Evolutionary conservation across 1,284 basidiomycete genomes (phyloP), one percentile per base, ranked within the genome.

Genomic region (Leucoagaricus sp.): DNA sequence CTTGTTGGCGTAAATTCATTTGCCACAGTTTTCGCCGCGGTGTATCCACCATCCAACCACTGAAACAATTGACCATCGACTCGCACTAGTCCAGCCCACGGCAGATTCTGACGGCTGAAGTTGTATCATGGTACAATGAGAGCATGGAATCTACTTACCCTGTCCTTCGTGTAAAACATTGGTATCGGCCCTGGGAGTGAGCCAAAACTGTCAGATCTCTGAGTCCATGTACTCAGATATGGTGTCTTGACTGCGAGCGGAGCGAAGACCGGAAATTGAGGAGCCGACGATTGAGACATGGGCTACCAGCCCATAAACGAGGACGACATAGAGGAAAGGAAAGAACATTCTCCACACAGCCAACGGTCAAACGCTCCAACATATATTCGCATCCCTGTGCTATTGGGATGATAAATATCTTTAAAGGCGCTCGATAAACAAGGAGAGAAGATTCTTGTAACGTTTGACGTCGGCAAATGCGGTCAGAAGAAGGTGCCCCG

Each of bases 11-110:
- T 79, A 4, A 38, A 4, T 38, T 10, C 17, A n/a, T 48, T 45
- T 4, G 61, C 58, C 33, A 55, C 51, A 4, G 67, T 59, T n/a
- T 46, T 57, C 2, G 58, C 54, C 17, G 64, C 57, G 13, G 58
- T 60, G 13, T 40, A 58, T 50, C 28, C 51, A 13, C 52, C 54
- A 19, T 75, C 76, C 52, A 75, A 58, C 68, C 71, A 73, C 58
- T 66, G 65, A 57, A 64, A 75, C 8, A 65, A 52, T 10, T 57
- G 23, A 36, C 64, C 52, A 57, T 78, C 76, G 1, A 80, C 73
- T 13, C 72, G 64, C 8, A 76, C 64, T 34, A 70, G 63, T 5
- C 72, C 71, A 51, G 65, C 64, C 76, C 75, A 79, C 29, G 70
- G 72, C 6, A 73, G 53, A 15, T 46, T 38, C 63, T 61, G 38